These are phyloP conservation scores for Backusella parvicylindrica DNA, from an alignment of 192 early-diverging fungal species.

Conservation along the genomic window DNA sequence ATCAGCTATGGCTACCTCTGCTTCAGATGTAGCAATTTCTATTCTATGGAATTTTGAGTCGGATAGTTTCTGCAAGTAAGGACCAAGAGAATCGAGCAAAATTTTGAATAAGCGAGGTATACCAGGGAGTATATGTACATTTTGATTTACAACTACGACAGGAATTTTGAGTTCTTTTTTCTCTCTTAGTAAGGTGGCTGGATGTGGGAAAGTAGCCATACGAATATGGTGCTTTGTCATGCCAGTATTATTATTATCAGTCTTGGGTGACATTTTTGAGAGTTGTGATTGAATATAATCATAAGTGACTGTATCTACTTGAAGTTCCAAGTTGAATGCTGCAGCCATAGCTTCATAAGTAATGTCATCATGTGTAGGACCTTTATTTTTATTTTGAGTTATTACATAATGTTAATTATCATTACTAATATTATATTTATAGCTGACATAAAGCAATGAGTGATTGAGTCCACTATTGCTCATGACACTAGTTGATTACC, in stretches of 20 bases:
- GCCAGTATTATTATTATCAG: background rate
- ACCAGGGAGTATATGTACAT: conserved; percentile 68
- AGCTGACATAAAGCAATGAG: background rate
- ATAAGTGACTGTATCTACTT: conserved; percentile 48
- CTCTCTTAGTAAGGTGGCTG: conserved; percentile 38
- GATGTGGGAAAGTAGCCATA: conserved; percentile 62
- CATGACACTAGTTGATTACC: conserved; percentile 32
- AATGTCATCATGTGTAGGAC: conserved; percentile 66
- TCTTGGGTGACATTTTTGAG: conserved; percentile 26
- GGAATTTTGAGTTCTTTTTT: conserved; percentile 59
- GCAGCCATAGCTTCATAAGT: conserved; percentile 63
- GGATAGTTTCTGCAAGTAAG: conserved; percentile 14
- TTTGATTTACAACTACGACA: conserved; percentile 55
- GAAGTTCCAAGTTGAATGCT: conserved; percentile 50
- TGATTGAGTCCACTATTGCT: background rate
- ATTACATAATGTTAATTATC: background rate
- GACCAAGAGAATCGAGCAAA: conserved; percentile 29
- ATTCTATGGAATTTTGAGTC: conserved; percentile 30
- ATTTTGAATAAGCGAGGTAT: conserved; percentile 62
- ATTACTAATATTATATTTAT: background rate
- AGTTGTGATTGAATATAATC: conserved; percentile 35
- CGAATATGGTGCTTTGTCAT: conserved; percentile 43
- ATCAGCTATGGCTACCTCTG: conserved; percentile 42
- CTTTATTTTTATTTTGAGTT: conserved; percentile 9
- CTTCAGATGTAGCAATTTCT: conserved; percentile 43